Percentiles rank a stretch among this genome's conserved stretches.
Conservation (phyloP, 306 rosid species). For the Gillenia trifoliata region DNA sequence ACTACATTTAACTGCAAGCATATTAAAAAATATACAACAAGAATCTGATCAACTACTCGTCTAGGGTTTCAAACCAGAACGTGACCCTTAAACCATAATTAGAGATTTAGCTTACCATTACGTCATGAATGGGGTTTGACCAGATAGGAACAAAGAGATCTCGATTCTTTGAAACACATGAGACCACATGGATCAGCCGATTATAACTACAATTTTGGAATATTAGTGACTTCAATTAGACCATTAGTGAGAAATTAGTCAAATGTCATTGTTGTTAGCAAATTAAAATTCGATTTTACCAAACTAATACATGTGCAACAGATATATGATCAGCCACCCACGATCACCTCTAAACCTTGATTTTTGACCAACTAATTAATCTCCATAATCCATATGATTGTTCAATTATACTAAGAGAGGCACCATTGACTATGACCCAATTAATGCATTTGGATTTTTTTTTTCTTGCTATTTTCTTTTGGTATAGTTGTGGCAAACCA, state of each 20-base stretch:
- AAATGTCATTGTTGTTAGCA: background rate
- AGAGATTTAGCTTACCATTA: conserved; percentile 17
- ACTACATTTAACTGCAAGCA: conserved; percentile 38
- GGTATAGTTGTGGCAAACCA: background rate
- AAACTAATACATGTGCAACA: conserved; percentile 37
- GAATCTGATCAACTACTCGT: conserved; percentile 14
- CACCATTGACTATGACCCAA: conserved; percentile 3
- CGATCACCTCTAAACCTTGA: conserved; percentile 14
- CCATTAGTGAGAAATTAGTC: conserved; percentile 29
- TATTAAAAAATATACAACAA: background rate
- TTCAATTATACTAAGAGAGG: background rate
- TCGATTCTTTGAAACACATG: conserved; percentile 47
- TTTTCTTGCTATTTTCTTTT: no score
- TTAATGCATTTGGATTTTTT: background rate
- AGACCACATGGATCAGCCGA: conserved; percentile 53
- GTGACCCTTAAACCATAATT: conserved; percentile 26
- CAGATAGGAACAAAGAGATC: conserved; percentile 17
- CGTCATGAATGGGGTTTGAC: conserved; percentile 35
- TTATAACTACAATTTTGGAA: conserved; percentile 6
- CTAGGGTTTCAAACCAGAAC: conserved; percentile 27
- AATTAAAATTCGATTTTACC: background rate
- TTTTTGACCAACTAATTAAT: conserved; percentile 14
- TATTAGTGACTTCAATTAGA: conserved; percentile 20
- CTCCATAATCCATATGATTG: conserved; percentile 13
- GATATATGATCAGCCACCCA: conserved; percentile 19